Evolutionary conservation across 2,329 filamentous ascomycete genomes (phyloP).

Genomic region (Rhynchosporium graminicola): DNA sequence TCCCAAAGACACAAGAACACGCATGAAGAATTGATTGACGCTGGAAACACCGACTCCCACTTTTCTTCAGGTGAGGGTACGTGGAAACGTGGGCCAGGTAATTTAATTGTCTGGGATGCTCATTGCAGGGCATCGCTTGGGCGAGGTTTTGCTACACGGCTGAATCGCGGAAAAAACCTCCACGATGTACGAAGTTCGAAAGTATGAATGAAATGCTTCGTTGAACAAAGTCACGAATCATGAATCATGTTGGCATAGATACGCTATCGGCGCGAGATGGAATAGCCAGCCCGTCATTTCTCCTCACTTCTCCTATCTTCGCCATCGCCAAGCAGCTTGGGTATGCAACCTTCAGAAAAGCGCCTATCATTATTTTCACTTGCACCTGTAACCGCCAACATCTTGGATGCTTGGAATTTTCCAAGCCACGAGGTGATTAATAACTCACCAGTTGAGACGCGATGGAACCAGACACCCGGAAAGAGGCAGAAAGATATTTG

Average conservation of each 20-base stretch:
- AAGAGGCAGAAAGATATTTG: background rate
- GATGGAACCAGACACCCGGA: background rate
- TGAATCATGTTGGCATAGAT: background rate
- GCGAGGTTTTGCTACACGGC: background rate
- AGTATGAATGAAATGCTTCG: background rate
- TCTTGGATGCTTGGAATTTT: slow-evolving; percentile 1
- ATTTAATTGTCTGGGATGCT: slow-evolving; percentile 1
- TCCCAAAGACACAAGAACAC: background rate
- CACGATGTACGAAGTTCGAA: background rate
- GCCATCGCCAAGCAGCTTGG: background rate
- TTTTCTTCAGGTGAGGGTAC: slow-evolving; percentile 6
- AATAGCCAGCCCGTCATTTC: slow-evolving; percentile 1
- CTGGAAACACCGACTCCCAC: background rate
- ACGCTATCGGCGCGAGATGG: slow-evolving; percentile 1
- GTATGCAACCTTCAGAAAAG: background rate
- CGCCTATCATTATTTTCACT: slow-evolving; percentile 6
- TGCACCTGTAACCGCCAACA: background rate
- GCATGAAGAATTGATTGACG: background rate
- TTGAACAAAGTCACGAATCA: background rate
- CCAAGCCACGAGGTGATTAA: background rate
- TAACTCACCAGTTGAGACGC: background rate
- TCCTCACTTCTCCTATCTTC: background rate
- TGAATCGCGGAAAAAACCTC: background rate
- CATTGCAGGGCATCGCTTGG: background rate
- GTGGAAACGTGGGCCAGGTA: slow-evolving; percentile 1